Base-by-base conservation (phyloP, 2,329 filamentous ascomycete species). In the Pseudogymnoascus sp. region DNA sequence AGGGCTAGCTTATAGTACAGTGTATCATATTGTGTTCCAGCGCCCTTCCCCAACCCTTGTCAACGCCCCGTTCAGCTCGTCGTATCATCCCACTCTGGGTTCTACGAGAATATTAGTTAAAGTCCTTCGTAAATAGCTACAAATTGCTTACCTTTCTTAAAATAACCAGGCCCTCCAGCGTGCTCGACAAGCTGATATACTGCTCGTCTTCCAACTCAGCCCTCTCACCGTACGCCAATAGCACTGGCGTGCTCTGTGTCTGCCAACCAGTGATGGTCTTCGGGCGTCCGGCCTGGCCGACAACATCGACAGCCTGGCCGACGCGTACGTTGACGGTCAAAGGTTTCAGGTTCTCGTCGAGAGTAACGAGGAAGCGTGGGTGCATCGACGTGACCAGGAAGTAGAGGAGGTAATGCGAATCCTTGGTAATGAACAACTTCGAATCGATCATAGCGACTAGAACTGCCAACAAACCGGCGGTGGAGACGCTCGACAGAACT, bases 241-340 rank as follows among this genome's bases (percentile, higher is more conserved):
- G 81, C 56, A 99, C 95, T 0, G 95, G 95, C n/a, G 95, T 99
- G 79, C 91, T 97, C 81, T 99, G 95, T 68, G 95, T 99, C 78
- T 99, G 95, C 95, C 95, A 99, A 62, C 95, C 95, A 8, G 95
- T 99, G 72, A 99, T 99, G 1, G 95, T 99, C 88, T 99, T 97
- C 69, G 95, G 95, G 67, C 93, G 86, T 74, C 95, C 95, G 11
- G 96, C 95, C 77, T 97, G 95, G 61, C 95, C 96, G 42, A 99
- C 95, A 44, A 99, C 93, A 74, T 99, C 95, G 18, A 99, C 96
- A 14, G 96, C 95, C 78, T 99, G 96, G 76, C 95, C 95, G 50
- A 99, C 93, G 34, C 95, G 89, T 14, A 99, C 95, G 71, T 97
- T 97, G 73, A 97, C 93, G 62, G 91, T 93, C 66, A 99, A 80